These are phyloP conservation scores for Acanthamoeba royreba DNA, from an alignment of 208 protist genomes.

Conservation along the genomic window DNA sequence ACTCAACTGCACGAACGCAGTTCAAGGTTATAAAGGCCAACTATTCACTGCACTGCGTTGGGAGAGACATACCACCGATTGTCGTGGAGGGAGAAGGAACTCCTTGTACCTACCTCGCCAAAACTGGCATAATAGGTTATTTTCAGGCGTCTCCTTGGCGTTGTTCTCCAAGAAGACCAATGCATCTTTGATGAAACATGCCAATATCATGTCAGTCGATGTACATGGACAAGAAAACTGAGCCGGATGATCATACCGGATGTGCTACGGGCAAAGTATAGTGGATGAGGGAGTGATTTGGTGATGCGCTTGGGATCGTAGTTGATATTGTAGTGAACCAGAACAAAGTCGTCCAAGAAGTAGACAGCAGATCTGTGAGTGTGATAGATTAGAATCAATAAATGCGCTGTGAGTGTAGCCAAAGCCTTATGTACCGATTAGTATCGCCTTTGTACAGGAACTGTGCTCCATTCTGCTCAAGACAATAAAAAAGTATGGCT, in stretches of 20 bases:
- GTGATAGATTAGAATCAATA: background rate
- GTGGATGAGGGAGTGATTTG: background rate
- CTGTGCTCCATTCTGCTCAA: background rate
- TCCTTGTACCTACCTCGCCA: background rate
- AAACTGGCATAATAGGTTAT: background rate
- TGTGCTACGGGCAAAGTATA: background rate
- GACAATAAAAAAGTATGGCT: background rate
- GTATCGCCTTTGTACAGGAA: background rate
- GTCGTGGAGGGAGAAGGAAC: background rate
- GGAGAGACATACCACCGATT: background rate
- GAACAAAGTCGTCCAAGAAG: background rate
- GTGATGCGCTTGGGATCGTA: background rate
- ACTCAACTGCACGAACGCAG: background rate
- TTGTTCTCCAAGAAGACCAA: background rate
- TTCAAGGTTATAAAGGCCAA: background rate
- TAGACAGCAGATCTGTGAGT: background rate
- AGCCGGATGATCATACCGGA: background rate
- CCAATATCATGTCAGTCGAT: too few species aligned
- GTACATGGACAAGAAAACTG: background rate
- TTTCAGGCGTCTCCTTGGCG: background rate
- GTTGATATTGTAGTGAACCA: conserved; percentile 7
- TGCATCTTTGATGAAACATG: background rate
- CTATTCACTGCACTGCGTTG: background rate
- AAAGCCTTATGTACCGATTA: background rate
- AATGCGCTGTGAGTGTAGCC: background rate